A percentile compares a stretch with the other conserved stretches of the same genome.
phyloP scores from a whole-genome alignment of 768 basidiomycete genomes.

The Termitomyces sp. region DNA sequence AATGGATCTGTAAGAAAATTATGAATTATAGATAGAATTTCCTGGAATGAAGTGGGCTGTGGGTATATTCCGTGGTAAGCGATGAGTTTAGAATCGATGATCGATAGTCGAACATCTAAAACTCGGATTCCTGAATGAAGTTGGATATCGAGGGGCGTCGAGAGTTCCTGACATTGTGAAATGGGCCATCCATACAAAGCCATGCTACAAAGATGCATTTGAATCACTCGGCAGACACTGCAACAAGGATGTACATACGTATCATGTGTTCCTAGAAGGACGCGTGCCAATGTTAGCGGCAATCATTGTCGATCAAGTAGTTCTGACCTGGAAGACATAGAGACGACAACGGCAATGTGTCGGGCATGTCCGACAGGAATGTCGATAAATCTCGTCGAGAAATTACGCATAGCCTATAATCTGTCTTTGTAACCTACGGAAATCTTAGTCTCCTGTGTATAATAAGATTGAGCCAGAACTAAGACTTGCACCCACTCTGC shows the following conservation, averaged over 20 bases:
- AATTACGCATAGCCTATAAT: conserved; percentile 50
- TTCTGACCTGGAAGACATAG: conserved; percentile 72
- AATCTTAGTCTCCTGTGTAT: background rate
- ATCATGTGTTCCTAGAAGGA: conserved; percentile 57
- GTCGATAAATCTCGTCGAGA: conserved; percentile 54
- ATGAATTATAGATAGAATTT: conserved; percentile 59
- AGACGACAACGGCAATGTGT: conserved; percentile 64
- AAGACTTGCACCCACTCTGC: conserved; percentile 36
- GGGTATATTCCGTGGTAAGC: conserved; percentile 80
- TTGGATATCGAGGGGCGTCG: conserved; percentile 62
- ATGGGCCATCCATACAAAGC: conserved; percentile 84
- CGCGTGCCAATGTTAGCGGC: background rate
- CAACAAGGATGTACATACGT: conserved; percentile 40
- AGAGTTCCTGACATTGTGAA: conserved; percentile 77
- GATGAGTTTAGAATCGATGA: conserved; percentile 58
- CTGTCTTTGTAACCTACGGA: conserved; percentile 41
- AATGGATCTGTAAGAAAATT: conserved; percentile 56
- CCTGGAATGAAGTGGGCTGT: conserved; percentile 61
- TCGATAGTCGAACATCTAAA: conserved; percentile 76
- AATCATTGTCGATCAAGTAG: background rate
- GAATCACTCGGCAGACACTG: background rate
- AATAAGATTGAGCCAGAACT: background rate
- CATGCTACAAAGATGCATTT: conserved; percentile 43
- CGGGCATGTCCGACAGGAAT: conserved; percentile 60
- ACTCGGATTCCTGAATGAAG: conserved; percentile 76